phyloP scores from a whole-genome alignment of 352 stramenopile species.

The Phytophthora syringae region DNA sequence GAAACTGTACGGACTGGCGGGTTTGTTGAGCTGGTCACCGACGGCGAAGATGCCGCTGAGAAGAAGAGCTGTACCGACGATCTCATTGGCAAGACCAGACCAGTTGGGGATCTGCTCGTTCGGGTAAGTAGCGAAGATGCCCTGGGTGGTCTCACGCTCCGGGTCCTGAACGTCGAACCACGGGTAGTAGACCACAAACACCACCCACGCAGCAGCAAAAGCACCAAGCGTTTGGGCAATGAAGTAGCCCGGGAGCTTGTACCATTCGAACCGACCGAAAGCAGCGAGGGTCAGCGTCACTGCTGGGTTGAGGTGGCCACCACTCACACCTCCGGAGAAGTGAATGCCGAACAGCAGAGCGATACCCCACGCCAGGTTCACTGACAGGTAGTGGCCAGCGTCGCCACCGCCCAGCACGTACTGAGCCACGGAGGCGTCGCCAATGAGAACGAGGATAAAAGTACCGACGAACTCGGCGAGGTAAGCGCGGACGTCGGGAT shows the following conservation, averaged over 20 bases:
- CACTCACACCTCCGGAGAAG: slow-evolving; percentile 53
- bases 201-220: slow-evolving; percentile 45
- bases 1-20: slow-evolving; percentile 39
- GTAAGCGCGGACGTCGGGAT: slow-evolving; percentile 53
- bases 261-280: slow-evolving; percentile 54
- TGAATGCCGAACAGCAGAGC: slow-evolving; percentile 68
- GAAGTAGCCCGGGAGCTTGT: slow-evolving; percentile 58
- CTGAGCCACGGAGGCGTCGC: slow-evolving; percentile 58
- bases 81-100: slow-evolving; percentile 48
- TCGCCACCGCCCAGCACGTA: slow-evolving; percentile 47
- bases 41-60: slow-evolving; percentile 51
- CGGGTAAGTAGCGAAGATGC: slow-evolving; percentile 55
- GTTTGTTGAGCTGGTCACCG: slow-evolving; percentile 48
- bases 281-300: slow-evolving; percentile 55
- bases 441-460: slow-evolving; percentile 70
- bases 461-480: slow-evolving; percentile 66
- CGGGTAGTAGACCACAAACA: slow-evolving; percentile 69
- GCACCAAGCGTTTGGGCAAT: slow-evolving; percentile 49
- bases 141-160: slow-evolving; percentile 35
- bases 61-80: slow-evolving; percentile 49
- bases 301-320: slow-evolving; percentile 69
- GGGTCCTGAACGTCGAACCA: slow-evolving; percentile 55
- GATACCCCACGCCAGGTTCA: slow-evolving; percentile 69
- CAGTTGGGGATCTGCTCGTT: slow-evolving; percentile 51
- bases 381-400: slow-evolving; percentile 52